Conservation (phyloP, 352 stramenopile species). For the Phytophthora fragariae region DNA sequence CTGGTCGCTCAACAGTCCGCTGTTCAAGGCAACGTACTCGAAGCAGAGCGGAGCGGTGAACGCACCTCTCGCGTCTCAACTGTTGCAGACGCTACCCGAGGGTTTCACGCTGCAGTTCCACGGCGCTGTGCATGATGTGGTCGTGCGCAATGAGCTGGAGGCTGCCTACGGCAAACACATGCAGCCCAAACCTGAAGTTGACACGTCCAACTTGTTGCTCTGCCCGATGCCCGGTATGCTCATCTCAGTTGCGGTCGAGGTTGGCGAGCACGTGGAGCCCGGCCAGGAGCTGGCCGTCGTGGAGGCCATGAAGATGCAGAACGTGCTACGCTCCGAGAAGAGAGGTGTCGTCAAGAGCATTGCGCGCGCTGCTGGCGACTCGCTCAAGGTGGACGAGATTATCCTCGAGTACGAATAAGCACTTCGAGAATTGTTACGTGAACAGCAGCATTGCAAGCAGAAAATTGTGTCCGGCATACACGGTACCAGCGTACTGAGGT, state of each 20-base stretch:
- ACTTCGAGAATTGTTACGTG: not conserved
- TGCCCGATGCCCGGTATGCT: slow-evolving; percentile 97
- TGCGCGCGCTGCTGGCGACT: slow-evolving; percentile 80
- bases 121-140: slow-evolving; percentile 88
- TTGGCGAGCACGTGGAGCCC: slow-evolving; percentile 93
- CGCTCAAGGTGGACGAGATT: slow-evolving; percentile 92
- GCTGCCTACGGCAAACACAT: slow-evolving; percentile 90
- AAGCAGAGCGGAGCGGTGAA: slow-evolving; percentile 40
- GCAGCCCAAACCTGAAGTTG: slow-evolving; percentile 90
- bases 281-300: slow-evolving; percentile 95
- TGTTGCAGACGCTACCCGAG: slow-evolving; percentile 67
- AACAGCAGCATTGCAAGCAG: not conserved
- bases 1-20: slow-evolving; percentile 66
- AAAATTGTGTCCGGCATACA: not conserved
- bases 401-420: slow-evolving; percentile 93
- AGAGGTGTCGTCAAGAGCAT: slow-evolving; percentile 90
- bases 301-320: slow-evolving; percentile 99
- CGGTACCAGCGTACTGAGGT: not conserved
- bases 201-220: slow-evolving; percentile 92
- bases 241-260: slow-evolving; percentile 81
- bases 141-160: slow-evolving; percentile 91
- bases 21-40: slow-evolving; percentile 59
- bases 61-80: slow-evolving; percentile 58
- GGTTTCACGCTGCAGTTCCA: slow-evolving; percentile 86
- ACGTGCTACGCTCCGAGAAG: slow-evolving; percentile 94